These are phyloP conservation scores for Neonectria ditissima DNA, from an alignment of 2,329 filamentous ascomycete species.

Conservation along the genomic window DNA sequence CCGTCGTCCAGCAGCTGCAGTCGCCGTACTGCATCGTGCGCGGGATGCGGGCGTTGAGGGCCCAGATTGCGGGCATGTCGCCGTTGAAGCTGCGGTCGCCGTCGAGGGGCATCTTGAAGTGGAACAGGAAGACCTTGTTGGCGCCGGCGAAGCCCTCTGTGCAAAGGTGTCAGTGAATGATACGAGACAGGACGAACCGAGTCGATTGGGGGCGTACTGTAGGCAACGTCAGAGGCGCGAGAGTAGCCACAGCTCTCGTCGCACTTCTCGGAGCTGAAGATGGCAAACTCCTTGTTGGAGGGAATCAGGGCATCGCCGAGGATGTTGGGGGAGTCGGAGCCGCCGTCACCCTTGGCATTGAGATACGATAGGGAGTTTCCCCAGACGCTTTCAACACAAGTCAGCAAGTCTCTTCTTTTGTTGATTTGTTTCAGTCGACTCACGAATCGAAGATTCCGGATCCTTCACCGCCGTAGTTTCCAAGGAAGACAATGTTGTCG, in stretches of 20 bases:
- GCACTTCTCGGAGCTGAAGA: conserved; percentile 59
- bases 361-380: conserved; percentile 61
- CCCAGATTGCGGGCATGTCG: conserved; percentile 82
- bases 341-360: conserved; percentile 55
- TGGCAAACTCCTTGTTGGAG: conserved; percentile 60
- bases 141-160: conserved; percentile 77
- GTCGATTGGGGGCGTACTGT: conserved; percentile 51
- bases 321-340: conserved; percentile 53
- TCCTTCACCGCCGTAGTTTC: conserved; percentile 59
- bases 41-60: conserved; percentile 79
- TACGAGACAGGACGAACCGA: not conserved
- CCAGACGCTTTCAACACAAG: conserved; percentile 50
- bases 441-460: conserved; percentile 59
- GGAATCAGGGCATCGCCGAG: conserved; percentile 55
- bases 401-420: conserved; percentile 24
- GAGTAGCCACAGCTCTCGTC: conserved; percentile 57
- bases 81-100: conserved; percentile 63
- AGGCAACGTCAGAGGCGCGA: conserved; percentile 58
- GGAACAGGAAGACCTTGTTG: conserved; percentile 78
- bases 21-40: conserved; percentile 76
- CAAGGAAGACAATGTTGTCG: conserved; percentile 62
- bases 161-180: conserved; percentile 18
- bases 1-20: conserved; percentile 78
- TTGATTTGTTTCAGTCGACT: conserved; percentile 37
- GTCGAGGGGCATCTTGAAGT: conserved; percentile 78